Base-by-base conservation (phyloP, 139 green algal genomes). In the Chlorella vulgaris region DNA sequence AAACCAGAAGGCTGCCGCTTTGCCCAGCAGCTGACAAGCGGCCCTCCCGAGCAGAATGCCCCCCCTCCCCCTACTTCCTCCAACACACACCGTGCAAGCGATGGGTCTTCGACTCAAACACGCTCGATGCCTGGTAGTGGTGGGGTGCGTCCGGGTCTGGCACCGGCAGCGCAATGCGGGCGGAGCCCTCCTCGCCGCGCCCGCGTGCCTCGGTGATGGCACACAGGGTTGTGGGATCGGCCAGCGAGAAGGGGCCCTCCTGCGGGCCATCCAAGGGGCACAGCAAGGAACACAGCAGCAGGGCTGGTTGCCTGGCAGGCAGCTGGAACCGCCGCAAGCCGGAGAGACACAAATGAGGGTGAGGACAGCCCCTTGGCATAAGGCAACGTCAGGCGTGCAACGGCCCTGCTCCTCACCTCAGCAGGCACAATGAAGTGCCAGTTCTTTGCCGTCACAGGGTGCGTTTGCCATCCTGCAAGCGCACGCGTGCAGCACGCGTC, bases 351-450 rank as follows among this genome's bases (percentile, higher is more conserved):
- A n/a, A n/a, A n/a, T n/a, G n/a, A n/a, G n/a, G n/a, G n/a, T n/a
- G n/a, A n/a, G n/a, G n/a, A n/a, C n/a, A n/a, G n/a, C n/a, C n/a
- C n/a, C n/a, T n/a, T n/a, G n/a, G n/a, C n/a, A n/a, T n/a, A n/a
- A n/a, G n/a, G n/a, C n/a, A n/a, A n/a, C n/a, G n/a, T n/a, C n/a
- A n/a, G n/a, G n/a, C n/a, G n/a, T n/a, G n/a, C n/a, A n/a, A n/a
- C n/a, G n/a, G n/a, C n/a, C n/a, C n/a, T n/a, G n/a, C n/a, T n/a
- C 18, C 75, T 2, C 60, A 83, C 81, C 73, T 86, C 84, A 76
- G 84, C 83, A 3, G 94, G 93, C 2, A 98, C 76, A 55, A 98
- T 93, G 71, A 98, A 97, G 85, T 98, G 95, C 65, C 93, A 97
- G 35, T 86, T 83, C 43, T 81, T 81, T n/a, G 76, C 87, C 67